Base-by-base conservation (phyloP, 2,329 filamentous ascomycete species). In the Trichoderma cornu-damae region DNA sequence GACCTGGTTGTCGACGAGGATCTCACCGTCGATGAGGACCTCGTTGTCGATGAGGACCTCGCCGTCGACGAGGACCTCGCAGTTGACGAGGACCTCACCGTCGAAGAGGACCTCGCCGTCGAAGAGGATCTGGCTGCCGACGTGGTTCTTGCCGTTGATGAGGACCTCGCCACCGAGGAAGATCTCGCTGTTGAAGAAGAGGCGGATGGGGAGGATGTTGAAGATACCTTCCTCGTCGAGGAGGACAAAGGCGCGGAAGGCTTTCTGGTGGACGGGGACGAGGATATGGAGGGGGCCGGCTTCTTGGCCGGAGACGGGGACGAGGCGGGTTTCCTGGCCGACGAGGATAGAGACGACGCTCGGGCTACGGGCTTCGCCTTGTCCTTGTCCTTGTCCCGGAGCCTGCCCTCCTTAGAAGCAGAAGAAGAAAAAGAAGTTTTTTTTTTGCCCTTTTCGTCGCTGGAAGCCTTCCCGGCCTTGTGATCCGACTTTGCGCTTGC, bases 351-450 rank as follows among this genome's bases (percentile, higher is more conserved):
- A 18, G 22, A 16, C 24, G 55, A 52, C 6, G 38, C 20, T 52
- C 37, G 52, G 48, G 49, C 22, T 20, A 34, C 11, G 20, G 53
- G 28, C 24, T 51, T 61, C 47, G 60, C 58, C 40, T 58, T 61
- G 26, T 62, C 59, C 20, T 57, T 51, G 6, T 61, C 61, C 49
- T 63, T 60, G 30, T 65, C 59, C 22, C 62, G 56, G 26, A 62
- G 61, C 16, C 57, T 52, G n/a, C 57, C 57, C 5, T 57, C 53
- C 51, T 44, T 57, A 50, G 44, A 40, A 57, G 54, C 38, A 49
- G 38, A 50, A 55, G 51, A 55, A 55, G 42, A 46, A 46, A 46
- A 55, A 55, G 51, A 55, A 55, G 42, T 38, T 55, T 55, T 47
- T 47, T 46, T 38, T 55, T 55, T 55, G 51, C 51, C 42, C 51